Conservation (phyloP, 2,329 filamentous ascomycete genomes). For the Phialophora verrucosa region DNA sequence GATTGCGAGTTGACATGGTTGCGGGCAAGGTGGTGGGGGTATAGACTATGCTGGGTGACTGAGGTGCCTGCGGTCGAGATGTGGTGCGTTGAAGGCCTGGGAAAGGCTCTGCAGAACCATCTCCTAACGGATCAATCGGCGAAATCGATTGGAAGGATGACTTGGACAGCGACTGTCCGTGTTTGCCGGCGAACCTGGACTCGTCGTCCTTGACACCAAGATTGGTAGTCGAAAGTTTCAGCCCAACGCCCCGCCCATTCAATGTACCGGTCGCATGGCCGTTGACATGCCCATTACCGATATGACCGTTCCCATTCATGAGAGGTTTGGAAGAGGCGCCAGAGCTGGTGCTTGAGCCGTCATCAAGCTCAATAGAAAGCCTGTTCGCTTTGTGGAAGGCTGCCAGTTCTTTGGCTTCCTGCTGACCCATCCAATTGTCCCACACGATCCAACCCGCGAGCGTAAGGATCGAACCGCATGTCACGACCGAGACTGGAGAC, state of each 20-base stretch:
- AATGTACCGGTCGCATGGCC: constrained; percentile 33
- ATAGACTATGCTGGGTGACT: constrained; percentile 41
- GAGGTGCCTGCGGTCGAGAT: constrained; percentile 23
- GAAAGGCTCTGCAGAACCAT: constrained; percentile 42
- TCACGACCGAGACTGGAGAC: constrained; percentile 87
- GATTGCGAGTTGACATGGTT: constrained; percentile 60
- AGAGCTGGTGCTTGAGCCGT: constrained; percentile 51
- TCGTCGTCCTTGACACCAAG: constrained; percentile 42
- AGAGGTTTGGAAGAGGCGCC: constrained; percentile 44
- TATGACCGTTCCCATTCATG: constrained; percentile 42
- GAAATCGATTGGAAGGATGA: constrained; percentile 60
- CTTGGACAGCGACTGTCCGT: constrained; percentile 61
- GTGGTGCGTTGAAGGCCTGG: constrained; percentile 44
- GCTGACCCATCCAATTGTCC: constrained; percentile 85
- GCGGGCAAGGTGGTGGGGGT: constrained; percentile 45
- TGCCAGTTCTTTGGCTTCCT: constrained; percentile 54
- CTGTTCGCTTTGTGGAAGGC: constrained; percentile 41
- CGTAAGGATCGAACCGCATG: constrained; percentile 81
- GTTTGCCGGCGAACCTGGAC: constrained; percentile 42
- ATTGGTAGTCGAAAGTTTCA: constrained; percentile 49
- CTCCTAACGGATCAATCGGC: constrained; percentile 38
- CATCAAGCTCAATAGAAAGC: constrained; percentile 36
- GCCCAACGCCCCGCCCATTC: constrained; percentile 50
- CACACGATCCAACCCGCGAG: constrained; percentile 87
- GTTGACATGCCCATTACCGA: constrained; percentile 42